phyloP scores from a whole-genome alignment of 2,329 filamentous ascomycete genomes.

The Biscogniauxia mediterranea region DNA sequence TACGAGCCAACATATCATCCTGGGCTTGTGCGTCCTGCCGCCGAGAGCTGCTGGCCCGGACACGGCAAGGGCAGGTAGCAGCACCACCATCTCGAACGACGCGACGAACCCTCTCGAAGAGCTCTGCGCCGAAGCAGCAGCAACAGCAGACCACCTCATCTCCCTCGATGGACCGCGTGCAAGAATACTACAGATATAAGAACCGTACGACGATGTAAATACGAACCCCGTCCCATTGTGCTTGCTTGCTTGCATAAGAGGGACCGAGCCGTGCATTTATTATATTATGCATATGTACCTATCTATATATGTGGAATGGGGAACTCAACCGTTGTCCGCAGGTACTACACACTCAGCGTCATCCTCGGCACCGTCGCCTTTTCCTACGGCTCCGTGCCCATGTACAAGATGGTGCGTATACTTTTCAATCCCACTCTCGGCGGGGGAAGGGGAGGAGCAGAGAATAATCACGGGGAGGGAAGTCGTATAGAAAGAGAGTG shows the following conservation, averaged over 20 bases:
- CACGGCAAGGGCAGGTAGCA: slow-evolving; percentile 11
- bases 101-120: slow-evolving; percentile 27
- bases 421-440: not conserved
- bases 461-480: too few relatives aligned
- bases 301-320: not conserved
- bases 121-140: slow-evolving; percentile 24
- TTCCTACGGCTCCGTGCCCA: slow-evolving; percentile 78
- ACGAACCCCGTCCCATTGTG: slow-evolving; percentile 1
- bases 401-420: slow-evolving; percentile 76
- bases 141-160: slow-evolving; percentile 29
- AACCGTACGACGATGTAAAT: slow-evolving; percentile 65
- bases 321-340: slow-evolving; percentile 34
- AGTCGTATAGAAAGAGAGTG: too few relatives aligned
- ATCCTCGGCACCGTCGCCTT: slow-evolving; percentile 78
- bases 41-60: slow-evolving; percentile 23
- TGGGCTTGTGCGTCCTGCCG: slow-evolving; percentile 34
- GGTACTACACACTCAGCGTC: slow-evolving; percentile 73
- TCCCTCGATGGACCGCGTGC: slow-evolving; percentile 63
- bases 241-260: slow-evolving; percentile 2
- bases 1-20: slow-evolving; percentile 19
- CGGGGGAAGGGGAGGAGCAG: too few relatives aligned
- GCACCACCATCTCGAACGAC: slow-evolving; percentile 10
- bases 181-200: slow-evolving; percentile 62
- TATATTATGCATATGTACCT: too few relatives aligned
- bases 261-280: not conserved